These are phyloP conservation scores for Ustilago hordei DNA, from an alignment of 1,284 basidiomycete genomes.

Conservation along the genomic window DNA sequence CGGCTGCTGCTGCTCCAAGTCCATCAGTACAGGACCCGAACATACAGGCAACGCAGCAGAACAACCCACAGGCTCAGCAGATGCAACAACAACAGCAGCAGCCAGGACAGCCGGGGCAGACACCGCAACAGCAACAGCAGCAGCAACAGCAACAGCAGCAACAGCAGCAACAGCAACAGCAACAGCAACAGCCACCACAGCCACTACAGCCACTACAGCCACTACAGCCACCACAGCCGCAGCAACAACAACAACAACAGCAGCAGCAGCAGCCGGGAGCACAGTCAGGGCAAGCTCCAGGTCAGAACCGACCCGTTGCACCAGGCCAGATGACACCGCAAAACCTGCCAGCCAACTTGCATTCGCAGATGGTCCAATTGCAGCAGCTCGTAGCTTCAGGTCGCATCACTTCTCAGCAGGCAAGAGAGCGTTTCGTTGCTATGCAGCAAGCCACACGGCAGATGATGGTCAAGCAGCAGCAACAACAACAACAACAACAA, in stretches of 20 bases:
- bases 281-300: constrained; percentile 5
- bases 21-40: constrained; percentile 14
- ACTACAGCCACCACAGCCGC: not conserved
- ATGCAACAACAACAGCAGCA: constrained; percentile 22
- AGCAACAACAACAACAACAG: not conserved
- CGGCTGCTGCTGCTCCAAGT: constrained; percentile 22
- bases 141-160: constrained; percentile 32
- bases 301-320: constrained; percentile 21
- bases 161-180: constrained; percentile 27
- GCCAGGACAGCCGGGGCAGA: not conserved
- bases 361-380: constrained; percentile 59
- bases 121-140: constrained; percentile 18
- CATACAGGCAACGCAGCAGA: constrained; percentile 17
- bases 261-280: constrained; percentile 13
- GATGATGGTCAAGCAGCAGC: constrained; percentile 48
- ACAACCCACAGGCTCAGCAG: constrained; percentile 5
- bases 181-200: constrained; percentile 16
- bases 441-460: constrained; percentile 58
- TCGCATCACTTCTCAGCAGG: constrained; percentile 62
- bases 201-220: not conserved
- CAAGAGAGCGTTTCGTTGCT: constrained; percentile 56
- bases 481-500: constrained; percentile 21
- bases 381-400: constrained; percentile 54
- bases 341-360: constrained; percentile 47
- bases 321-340: constrained; percentile 27